Evolutionary conservation across 1,284 basidiomycete genomes (phyloP).

Genomic region (Thelephora terrestris): DNA sequence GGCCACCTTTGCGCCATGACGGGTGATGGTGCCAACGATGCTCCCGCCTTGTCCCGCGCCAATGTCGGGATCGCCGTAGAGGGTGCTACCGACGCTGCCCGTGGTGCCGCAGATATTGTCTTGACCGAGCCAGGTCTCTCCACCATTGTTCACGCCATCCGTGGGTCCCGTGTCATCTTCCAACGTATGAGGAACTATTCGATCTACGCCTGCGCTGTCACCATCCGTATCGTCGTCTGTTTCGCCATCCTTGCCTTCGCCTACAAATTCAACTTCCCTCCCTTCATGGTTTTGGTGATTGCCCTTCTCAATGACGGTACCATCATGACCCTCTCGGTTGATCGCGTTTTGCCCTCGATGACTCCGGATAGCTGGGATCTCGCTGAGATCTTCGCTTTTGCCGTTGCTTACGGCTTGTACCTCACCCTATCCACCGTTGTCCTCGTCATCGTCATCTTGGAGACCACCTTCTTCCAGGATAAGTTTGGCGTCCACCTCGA

Average conservation of each 20-base stretch:
- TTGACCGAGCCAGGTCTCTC: constrained; percentile 93
- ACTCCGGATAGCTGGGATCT: constrained; percentile 94
- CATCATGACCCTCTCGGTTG: constrained; percentile 97
- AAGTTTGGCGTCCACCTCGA: constrained; percentile 70
- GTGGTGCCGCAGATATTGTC: constrained; percentile 93
- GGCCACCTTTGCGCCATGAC: constrained; percentile 88
- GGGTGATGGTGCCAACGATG: constrained; percentile 96
- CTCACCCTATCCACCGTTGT: constrained; percentile 82
- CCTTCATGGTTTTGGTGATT: constrained; percentile 98
- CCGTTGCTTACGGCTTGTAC: constrained; percentile 91
- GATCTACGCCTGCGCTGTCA: constrained; percentile 87
- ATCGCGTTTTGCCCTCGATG: constrained; percentile 89
- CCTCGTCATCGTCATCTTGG: constrained; percentile 77
- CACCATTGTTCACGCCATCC: constrained; percentile 94
- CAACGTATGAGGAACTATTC: constrained; percentile 97
- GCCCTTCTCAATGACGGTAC: constrained; percentile 96
- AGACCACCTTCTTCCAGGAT: constrained; percentile 86
- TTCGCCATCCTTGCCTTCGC: constrained; percentile 94
- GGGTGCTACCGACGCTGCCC: constrained; percentile 92
- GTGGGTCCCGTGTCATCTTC: constrained; percentile 93
- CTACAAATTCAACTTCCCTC: constrained; percentile 97
- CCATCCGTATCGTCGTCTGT: constrained; percentile 97
- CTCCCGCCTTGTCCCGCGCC: constrained; percentile 86
- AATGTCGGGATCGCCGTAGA: constrained; percentile 98
- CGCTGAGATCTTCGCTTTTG: constrained; percentile 92